A percentile compares a stretch with the other conserved stretches of the same genome.
Evolutionary conservation across 73 alveolate genomes (phyloP).

Genomic region (Halteria grandinella): DNA sequence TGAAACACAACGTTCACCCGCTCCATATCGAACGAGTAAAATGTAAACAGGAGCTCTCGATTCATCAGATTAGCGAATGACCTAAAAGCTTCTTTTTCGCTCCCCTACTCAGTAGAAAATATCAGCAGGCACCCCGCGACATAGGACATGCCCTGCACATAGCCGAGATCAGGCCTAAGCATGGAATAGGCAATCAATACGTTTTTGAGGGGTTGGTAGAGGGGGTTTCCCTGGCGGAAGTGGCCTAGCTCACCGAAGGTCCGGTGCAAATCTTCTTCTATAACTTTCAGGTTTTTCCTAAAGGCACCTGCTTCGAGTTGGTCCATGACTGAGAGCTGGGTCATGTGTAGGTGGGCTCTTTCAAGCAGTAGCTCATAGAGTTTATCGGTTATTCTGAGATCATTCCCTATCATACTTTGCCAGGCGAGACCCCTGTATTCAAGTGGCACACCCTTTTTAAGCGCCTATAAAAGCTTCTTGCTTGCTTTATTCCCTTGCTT

Average conservation of each 20-base stretch:
- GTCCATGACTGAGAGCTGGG: background rate
- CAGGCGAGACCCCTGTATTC: conserved; percentile 62
- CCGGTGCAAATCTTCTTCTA: conserved; percentile 87
- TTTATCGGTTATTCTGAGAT: conserved; percentile 76
- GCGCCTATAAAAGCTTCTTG: conserved; percentile 70
- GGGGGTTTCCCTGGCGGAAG: conserved; percentile 81
- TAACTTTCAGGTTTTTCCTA: conserved; percentile 69
- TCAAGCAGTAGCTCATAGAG: conserved; percentile 34
- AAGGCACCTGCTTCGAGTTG: background rate
- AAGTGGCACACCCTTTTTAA: conserved; percentile 64
- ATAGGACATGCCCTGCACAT: conserved; percentile 89
- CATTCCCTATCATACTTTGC: conserved; percentile 76
- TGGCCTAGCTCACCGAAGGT: conserved; percentile 84
- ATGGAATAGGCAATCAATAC: conserved; percentile 80
- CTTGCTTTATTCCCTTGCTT: no score
- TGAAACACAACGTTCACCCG: conserved; percentile 53
- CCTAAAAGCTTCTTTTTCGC: conserved; percentile 72
- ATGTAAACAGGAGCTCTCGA: conserved; percentile 57
- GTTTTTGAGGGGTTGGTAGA: conserved; percentile 80
- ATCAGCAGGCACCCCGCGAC: conserved; percentile 83
- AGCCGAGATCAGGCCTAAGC: conserved; percentile 92
- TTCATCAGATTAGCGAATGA: conserved; percentile 47
- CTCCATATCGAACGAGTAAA: conserved; percentile 64
- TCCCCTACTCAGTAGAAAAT: conserved; percentile 81
- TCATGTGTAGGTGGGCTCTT: conserved; percentile 30